These are phyloP conservation scores for Ulota crispa DNA, from an alignment of 225 moss, liverwort and hornwort species.

Conservation along the genomic window DNA sequence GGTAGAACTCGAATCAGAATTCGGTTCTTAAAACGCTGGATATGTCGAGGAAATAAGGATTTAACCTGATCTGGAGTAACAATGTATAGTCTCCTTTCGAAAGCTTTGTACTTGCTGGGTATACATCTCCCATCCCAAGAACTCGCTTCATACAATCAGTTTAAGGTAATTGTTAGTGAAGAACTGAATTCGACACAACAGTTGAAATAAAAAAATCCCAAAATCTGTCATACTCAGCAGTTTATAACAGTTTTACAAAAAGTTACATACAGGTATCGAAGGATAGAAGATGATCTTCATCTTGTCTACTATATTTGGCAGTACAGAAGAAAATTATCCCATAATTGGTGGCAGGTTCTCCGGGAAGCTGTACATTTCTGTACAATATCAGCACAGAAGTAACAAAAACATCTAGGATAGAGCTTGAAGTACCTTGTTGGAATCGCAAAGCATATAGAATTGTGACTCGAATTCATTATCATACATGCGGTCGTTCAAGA, in stretches of 20 bases:
- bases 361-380: neutral
- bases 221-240: neutral
- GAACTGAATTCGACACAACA: slow-evolving; percentile 9
- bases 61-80: slow-evolving; percentile 77
- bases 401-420: slow-evolving; percentile 10
- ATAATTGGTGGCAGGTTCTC: neutral
- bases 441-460: slow-evolving; percentile 86
- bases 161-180: neutral
- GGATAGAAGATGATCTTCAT: neutral
- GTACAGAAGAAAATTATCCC: neutral
- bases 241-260: neutral
- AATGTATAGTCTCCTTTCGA: slow-evolving; percentile 86
- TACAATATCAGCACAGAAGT: neutral
- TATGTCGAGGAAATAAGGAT: neutral
- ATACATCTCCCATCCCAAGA: slow-evolving; percentile 79
- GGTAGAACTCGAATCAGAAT: neutral
- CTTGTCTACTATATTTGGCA: neutral
- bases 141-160: slow-evolving; percentile 59
- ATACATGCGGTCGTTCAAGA: slow-evolving; percentile 89
- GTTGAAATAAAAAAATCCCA: neutral
- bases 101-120: slow-evolving; percentile 73
- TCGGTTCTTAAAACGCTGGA: slow-evolving; percentile 13
- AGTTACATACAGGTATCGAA: neutral
- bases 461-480: slow-evolving; percentile 96
- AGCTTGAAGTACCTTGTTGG: slow-evolving; percentile 71